phyloP scores from a whole-genome alignment of 2,329 filamentous ascomycete genomes.

The Aurifilum marmelostoma region DNA sequence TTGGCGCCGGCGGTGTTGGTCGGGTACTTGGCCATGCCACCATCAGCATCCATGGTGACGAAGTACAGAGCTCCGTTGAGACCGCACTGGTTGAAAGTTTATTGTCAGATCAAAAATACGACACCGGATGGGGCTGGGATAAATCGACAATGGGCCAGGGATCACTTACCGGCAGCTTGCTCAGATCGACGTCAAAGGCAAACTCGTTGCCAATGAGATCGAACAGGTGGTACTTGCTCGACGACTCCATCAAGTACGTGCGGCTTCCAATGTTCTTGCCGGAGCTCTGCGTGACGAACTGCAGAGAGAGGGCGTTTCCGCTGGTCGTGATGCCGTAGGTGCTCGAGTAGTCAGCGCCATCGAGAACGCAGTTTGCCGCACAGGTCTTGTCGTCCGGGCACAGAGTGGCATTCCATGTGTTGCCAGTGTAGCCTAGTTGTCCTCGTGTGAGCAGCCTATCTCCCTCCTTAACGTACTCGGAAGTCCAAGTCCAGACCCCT shows the following conservation, averaged over 20 bases:
- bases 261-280: conserved; percentile 44
- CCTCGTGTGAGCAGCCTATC: background rate
- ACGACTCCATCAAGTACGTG: conserved; percentile 39
- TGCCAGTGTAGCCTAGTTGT: conserved; percentile 45
- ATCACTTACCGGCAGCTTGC: conserved; percentile 58
- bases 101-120: conserved; percentile 39
- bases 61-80: conserved; percentile 66
- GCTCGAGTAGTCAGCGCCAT: conserved; percentile 55
- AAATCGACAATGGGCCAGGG: conserved; percentile 47
- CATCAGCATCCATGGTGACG: conserved; percentile 35
- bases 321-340: conserved; percentile 58
- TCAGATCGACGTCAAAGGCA: conserved; percentile 68
- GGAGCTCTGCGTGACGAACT: conserved; percentile 47
- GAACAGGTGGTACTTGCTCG: conserved; percentile 49
- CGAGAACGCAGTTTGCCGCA: conserved; percentile 58
- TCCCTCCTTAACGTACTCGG: background rate
- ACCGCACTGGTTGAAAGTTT: conserved; percentile 49
- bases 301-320: conserved; percentile 52
- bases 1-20: conserved; percentile 45
- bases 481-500: no score
- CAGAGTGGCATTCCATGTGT: conserved; percentile 49
- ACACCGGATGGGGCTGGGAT: conserved; percentile 39
- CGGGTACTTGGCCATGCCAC: conserved; percentile 45
- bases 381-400: conserved; percentile 54
- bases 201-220: conserved; percentile 64